A percentile compares a stretch with the other conserved stretches of the same genome.
These are phyloP conservation scores for Manihot esculenta DNA, from an alignment of 441 rosid genomes.

Conservation along the genomic window DNA sequence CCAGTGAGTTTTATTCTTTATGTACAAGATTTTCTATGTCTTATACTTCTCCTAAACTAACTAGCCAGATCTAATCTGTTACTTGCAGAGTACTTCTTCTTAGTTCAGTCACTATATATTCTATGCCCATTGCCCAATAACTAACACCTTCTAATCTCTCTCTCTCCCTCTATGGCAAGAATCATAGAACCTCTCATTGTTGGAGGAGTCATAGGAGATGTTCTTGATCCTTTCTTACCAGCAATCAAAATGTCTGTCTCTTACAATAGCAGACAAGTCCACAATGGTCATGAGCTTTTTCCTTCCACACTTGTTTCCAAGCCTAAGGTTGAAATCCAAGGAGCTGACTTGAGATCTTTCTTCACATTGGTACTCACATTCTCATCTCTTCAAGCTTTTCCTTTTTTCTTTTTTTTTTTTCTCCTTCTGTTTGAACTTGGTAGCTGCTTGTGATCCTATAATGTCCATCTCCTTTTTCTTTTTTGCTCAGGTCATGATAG, in stretches of 20 bases:
- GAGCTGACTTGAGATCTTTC: conserved; percentile 84
- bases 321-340: conserved; percentile 83
- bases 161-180: conserved; percentile 36
- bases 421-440: no score
- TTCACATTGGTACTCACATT: conserved; percentile 69
- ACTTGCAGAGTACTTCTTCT: background rate
- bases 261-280: conserved; percentile 64
- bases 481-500: conserved; percentile 71
- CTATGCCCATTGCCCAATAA: no score
- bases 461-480: no score
- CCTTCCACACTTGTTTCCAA: conserved; percentile 62
- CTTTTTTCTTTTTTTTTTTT: background rate
- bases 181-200: conserved; percentile 64
- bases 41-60: no score
- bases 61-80: background rate
- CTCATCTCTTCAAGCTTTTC: background rate
- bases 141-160: no score
- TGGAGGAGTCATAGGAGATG: conserved; percentile 89
- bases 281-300: conserved; percentile 76
- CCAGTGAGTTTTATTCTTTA: no score
- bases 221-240: conserved; percentile 58
- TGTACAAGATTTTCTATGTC: no score
- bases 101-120: background rate
- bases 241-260: conserved; percentile 58
- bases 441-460: no score